Evolutionary conservation across 306 rosid genomes (phyloP).

Genomic region (Trifolium pratense): DNA sequence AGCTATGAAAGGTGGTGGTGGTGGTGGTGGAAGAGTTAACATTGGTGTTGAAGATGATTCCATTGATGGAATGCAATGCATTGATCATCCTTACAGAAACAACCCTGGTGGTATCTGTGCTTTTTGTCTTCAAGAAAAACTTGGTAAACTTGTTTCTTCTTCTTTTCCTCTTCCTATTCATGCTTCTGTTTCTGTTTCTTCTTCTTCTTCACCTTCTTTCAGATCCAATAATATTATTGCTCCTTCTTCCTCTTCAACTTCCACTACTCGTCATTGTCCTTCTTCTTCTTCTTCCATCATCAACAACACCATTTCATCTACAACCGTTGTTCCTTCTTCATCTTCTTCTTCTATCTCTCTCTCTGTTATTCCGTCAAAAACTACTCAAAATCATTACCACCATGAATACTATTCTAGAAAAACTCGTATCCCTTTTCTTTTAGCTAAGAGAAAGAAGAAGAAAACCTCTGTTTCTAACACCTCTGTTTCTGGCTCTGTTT

Average conservation of each 20-base stretch:
- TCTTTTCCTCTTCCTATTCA: conserved; percentile 76
- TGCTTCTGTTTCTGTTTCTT: conserved; percentile 57
- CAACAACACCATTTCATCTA: background rate
- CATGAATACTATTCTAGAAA: conserved; percentile 46
- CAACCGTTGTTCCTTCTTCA: conserved; percentile 37
- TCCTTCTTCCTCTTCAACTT: conserved; percentile 27
- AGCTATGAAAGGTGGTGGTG: conserved; percentile 52
- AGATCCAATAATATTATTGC: conserved; percentile 60
- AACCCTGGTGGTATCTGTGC: conserved; percentile 99
- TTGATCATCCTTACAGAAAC: conserved; percentile 73
- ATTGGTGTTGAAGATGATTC: conserved; percentile 66
- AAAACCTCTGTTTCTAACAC: conserved; percentile 34
- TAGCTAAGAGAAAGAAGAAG: conserved; percentile 70
- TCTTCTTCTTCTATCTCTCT: conserved; percentile 47
- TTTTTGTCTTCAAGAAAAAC: conserved; percentile 91
- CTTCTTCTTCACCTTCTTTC: conserved; percentile 79
- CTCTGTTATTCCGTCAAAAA: conserved; percentile 36
- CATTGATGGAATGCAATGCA: conserved; percentile 89
- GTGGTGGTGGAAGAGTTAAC: conserved; percentile 54
- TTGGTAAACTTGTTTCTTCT: conserved; percentile 87
- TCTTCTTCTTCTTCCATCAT: conserved; percentile 9
- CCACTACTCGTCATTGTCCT: conserved; percentile 17
- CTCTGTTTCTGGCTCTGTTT: conserved; percentile 7
- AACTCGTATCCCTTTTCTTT: conserved; percentile 70
- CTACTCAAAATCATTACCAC: background rate